Evolutionary conservation across 192 early-diverging fungal genomes (phyloP).

Genomic region (Linnemannia schmuckeri): DNA sequence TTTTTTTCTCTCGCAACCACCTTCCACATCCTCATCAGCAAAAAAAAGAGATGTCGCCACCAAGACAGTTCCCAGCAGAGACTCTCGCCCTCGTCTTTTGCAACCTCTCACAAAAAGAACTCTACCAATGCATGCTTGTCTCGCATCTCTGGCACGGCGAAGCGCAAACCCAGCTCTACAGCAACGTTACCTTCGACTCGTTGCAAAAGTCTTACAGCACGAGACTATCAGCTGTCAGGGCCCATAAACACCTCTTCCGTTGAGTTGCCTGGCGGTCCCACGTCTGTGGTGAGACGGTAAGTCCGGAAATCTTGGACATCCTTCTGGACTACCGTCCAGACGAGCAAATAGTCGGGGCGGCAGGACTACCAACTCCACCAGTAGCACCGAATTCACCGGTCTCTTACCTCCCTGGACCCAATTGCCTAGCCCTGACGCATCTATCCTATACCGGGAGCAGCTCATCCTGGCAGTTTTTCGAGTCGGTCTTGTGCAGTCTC

Average conservation of each 20-base stretch:
- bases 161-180: background rate
- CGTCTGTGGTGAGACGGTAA: background rate
- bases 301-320: background rate
- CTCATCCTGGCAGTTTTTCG: background rate
- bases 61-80: background rate
- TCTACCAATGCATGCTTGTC: background rate
- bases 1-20: too few species aligned
- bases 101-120: background rate
- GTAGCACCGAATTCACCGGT: background rate
- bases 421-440: background rate
- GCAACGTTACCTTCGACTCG: too few species aligned
- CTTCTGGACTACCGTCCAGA: background rate
- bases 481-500: background rate
- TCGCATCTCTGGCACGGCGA: background rate
- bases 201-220: too few species aligned
- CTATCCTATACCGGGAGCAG: background rate
- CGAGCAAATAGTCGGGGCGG: background rate
- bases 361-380: background rate
- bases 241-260: background rate
- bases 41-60: too few species aligned
- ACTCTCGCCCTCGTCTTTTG: background rate
- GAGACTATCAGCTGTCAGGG: background rate
- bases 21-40: too few species aligned
- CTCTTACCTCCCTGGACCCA: background rate
- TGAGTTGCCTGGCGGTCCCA: background rate